A percentile compares a stretch with the other conserved stretches of the same genome.
phyloP scores from a whole-genome alignment of 148 eudicot species.

The Cornus suecica region DNA sequence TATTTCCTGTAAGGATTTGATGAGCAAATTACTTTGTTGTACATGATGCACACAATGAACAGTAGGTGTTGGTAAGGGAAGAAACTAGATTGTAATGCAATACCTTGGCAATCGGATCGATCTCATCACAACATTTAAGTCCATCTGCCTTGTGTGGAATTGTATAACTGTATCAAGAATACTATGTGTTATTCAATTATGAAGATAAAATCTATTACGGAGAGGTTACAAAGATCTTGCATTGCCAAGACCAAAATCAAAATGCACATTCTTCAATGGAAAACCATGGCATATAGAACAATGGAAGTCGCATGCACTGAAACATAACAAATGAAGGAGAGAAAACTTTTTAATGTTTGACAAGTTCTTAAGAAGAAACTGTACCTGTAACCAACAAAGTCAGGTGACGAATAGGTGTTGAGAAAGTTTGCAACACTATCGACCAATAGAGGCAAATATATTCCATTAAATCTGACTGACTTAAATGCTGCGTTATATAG shows the following conservation, averaged over 20 bases:
- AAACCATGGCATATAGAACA: not conserved
- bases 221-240: too few relatives aligned
- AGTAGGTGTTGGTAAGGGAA: not conserved
- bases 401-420: conserved; percentile 60
- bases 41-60: not conserved
- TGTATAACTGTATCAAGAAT: conserved; percentile 39
- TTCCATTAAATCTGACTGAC: conserved; percentile 55
- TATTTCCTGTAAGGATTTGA: conserved; percentile 40
- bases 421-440: conserved; percentile 52
- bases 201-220: too few relatives aligned
- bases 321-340: not conserved
- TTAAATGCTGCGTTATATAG: conserved; percentile 58
- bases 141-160: conserved; percentile 69
- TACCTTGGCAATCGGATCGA: conserved; percentile 69
- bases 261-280: not conserved
- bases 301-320: not conserved
- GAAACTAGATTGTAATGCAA: not conserved
- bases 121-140: conserved; percentile 52
- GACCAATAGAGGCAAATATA: conserved; percentile 62
- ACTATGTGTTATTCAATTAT: not conserved
- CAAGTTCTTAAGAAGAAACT: not conserved
- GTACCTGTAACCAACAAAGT: conserved; percentile 78
- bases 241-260: not conserved
- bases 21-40: not conserved
- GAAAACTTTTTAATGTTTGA: not conserved